phyloP scores from a whole-genome alignment of 768 basidiomycete species.

The Kwoniella europaea region DNA sequence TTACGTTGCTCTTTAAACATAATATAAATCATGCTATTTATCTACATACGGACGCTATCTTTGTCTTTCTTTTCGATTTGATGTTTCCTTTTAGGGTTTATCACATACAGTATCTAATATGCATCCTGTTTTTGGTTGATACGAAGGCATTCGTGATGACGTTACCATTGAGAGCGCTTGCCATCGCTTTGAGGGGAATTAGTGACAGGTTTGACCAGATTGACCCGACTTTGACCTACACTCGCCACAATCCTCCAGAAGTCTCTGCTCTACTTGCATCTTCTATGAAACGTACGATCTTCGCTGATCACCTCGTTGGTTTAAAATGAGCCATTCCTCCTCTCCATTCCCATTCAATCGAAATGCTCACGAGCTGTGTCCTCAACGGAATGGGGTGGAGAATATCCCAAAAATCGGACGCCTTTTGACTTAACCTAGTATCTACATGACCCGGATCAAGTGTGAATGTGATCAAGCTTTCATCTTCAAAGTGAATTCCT shows the following conservation, averaged over 20 bases:
- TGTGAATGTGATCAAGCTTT: conserved; percentile 1
- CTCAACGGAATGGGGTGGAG: not conserved
- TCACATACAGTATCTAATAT: not conserved
- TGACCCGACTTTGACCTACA: not conserved
- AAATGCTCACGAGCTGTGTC: conserved; percentile 8
- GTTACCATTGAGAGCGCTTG: not conserved
- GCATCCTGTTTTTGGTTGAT: not conserved
- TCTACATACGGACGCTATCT: too few relatives aligned
- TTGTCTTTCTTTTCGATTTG: not conserved
- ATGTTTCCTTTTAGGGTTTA: not conserved
- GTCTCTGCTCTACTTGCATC: conserved; percentile 1
- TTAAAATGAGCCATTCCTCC: not conserved
- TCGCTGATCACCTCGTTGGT: not conserved
- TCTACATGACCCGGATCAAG: conserved; percentile 10
- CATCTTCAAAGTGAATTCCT: conserved; percentile 12
- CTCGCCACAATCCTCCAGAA: not conserved
- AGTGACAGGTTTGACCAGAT: not conserved
- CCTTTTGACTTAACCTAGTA: not conserved
- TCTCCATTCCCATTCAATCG: not conserved
- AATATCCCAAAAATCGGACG: not conserved
- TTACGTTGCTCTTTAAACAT: not conserved
- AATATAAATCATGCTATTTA: not conserved
- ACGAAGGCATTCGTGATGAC: not conserved
- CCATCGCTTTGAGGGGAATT: not conserved
- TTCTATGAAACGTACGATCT: not conserved